Conservation (phyloP, 345 rosid species). For the Citrus mangshanensis region DNA sequence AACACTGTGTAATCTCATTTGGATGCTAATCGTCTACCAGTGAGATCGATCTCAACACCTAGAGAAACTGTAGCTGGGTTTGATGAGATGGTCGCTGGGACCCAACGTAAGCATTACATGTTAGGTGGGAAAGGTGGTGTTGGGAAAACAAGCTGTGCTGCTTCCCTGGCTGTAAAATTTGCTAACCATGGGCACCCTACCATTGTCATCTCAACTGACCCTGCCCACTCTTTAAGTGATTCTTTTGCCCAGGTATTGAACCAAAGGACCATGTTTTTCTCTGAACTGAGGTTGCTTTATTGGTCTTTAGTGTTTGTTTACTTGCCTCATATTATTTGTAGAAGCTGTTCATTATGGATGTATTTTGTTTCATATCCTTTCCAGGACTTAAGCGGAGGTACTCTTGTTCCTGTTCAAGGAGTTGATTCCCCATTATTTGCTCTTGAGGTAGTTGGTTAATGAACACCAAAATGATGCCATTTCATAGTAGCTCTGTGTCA, state of each 20-base stretch:
- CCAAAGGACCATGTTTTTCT: background rate
- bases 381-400: constrained; percentile 76
- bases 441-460: constrained; percentile 52
- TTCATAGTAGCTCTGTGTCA: constrained; percentile 1
- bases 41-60: constrained; percentile 48
- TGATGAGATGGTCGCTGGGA: constrained; percentile 47
- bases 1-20: constrained; percentile 6
- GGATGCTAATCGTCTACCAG: constrained; percentile 28
- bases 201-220: constrained; percentile 80
- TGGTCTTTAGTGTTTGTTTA: background rate
- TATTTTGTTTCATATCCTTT: constrained; percentile 9
- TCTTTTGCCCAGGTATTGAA: constrained; percentile 59
- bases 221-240: constrained; percentile 85
- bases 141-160: constrained; percentile 87
- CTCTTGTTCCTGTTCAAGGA: constrained; percentile 63
- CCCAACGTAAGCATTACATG: constrained; percentile 57
- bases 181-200: constrained; percentile 80
- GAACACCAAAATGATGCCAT: background rate
- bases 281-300: background rate
- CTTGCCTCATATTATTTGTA: background rate
- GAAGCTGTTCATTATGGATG: background rate
- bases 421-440: constrained; percentile 68
- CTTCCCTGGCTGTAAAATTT: constrained; percentile 82
- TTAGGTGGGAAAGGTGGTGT: constrained; percentile 87
- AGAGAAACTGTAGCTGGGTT: constrained; percentile 42